Evolutionary conservation across 2,329 filamentous ascomycete genomes (phyloP).

Genomic region (Paecilomyces variotii): DNA sequence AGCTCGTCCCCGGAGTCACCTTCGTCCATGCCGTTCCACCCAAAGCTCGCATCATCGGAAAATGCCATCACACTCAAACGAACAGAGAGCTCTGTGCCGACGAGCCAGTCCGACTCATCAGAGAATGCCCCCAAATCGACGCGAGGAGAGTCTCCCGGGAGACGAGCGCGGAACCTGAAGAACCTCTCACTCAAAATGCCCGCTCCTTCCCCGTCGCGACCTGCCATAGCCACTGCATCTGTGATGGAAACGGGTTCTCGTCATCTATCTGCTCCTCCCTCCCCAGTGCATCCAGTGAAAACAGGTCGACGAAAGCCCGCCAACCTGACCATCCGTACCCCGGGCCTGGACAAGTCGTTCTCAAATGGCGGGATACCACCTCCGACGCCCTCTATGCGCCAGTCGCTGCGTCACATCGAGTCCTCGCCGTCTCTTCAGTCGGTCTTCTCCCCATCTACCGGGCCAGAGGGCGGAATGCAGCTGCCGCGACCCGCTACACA

Average conservation of each 20-base stretch:
- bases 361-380: constrained; percentile 46
- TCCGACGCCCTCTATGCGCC: constrained; percentile 47
- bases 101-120: constrained; percentile 8
- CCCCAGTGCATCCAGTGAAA: constrained; percentile 50
- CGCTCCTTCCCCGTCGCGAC: constrained; percentile 34
- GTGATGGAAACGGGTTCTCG: constrained; percentile 34
- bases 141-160: constrained; percentile 29
- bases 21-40: constrained; percentile 55
- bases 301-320: constrained; percentile 49
- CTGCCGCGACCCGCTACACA: constrained; percentile 34
- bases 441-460: constrained; percentile 44
- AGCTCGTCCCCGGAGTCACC: constrained; percentile 90
- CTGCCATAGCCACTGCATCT: constrained; percentile 42
- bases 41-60: constrained; percentile 26
- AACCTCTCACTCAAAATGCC: constrained; percentile 56
- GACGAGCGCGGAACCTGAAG: constrained; percentile 52
- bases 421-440: constrained; percentile 53
- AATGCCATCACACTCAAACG: constrained; percentile 18
- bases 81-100: constrained; percentile 20
- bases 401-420: constrained; percentile 53
- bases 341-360: constrained; percentile 42
- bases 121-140: constrained; percentile 25
- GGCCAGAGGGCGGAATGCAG: constrained; percentile 44
- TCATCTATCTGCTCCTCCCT: constrained; percentile 45
- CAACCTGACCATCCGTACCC: constrained; percentile 53